These are phyloP conservation scores for Ascocoryne sarcoides DNA, from an alignment of 2,329 filamentous ascomycete species.

Conservation along the genomic window DNA sequence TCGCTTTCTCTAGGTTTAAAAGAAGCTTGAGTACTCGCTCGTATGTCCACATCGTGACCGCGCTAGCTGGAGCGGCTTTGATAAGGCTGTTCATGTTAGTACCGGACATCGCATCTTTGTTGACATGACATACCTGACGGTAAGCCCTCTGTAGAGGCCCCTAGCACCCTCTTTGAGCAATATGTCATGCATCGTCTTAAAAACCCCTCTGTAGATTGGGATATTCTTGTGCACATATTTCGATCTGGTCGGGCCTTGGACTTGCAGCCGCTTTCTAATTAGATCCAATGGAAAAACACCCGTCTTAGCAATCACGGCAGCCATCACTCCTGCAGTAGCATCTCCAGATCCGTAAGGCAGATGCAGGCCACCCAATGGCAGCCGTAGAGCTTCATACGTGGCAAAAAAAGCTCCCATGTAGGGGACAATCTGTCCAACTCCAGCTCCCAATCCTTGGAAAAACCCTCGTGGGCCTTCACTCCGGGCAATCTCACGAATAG, in stretches of 20 bases:
- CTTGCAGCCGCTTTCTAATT: slow-evolving; percentile 85
- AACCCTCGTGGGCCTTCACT: slow-evolving; percentile 74
- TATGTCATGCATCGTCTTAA: slow-evolving; percentile 59
- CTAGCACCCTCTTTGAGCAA: slow-evolving; percentile 63
- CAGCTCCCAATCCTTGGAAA: slow-evolving; percentile 78
- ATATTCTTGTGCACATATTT: slow-evolving; percentile 82
- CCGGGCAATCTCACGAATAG: slow-evolving; percentile 61
- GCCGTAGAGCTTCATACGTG: slow-evolving; percentile 69
- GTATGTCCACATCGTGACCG: slow-evolving; percentile 72
- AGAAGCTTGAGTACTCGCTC: slow-evolving; percentile 44
- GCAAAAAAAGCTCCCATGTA: slow-evolving; percentile 98
- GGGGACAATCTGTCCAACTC: slow-evolving; percentile 79
- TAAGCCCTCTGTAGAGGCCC: slow-evolving; percentile 80
- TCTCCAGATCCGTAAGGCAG: slow-evolving; percentile 71
- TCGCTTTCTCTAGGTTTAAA: slow-evolving; percentile 17
- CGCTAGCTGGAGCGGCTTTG: slow-evolving; percentile 80
- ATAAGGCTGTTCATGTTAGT: slow-evolving; percentile 46
- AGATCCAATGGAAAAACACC: slow-evolving; percentile 88
- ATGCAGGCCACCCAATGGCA: slow-evolving; percentile 44
- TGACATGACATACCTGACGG: slow-evolving; percentile 47
- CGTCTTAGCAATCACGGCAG: slow-evolving; percentile 77
- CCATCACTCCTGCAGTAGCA: slow-evolving; percentile 71
- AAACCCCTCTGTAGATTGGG: slow-evolving; percentile 65
- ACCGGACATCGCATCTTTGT: not conserved
- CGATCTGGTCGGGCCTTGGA: slow-evolving; percentile 78